Percentiles rank a stretch among this genome's conserved stretches.
Conservation (phyloP, 306 rosid genomes). For the Fragaria iinumae region DNA sequence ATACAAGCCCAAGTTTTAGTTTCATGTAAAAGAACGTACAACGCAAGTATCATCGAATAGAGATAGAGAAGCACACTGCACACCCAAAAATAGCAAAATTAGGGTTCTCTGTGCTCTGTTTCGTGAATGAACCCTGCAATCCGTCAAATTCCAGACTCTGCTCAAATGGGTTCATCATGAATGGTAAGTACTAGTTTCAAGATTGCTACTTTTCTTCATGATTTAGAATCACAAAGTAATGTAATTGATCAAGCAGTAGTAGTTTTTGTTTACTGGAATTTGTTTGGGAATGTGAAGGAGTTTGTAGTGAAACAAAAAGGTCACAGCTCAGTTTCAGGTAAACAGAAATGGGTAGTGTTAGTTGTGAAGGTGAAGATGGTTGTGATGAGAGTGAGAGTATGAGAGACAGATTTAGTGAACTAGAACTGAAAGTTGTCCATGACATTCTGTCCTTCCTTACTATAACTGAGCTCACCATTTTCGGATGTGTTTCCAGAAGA, state of each 20-base stretch:
- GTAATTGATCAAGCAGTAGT: neutral
- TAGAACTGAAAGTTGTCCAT: neutral
- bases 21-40: too few species aligned
- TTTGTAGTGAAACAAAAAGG: neutral
- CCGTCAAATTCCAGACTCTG: neutral
- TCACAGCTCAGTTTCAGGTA: neutral
- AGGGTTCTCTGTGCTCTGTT: too few species aligned
- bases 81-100: too few species aligned
- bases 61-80: too few species aligned
- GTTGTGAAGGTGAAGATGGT: neutral
- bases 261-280: too few species aligned
- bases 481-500: too few species aligned
- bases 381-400: neutral
- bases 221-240: too few species aligned
- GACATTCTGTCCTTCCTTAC: too few species aligned
- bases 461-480: too few species aligned
- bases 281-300: neutral
- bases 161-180: neutral
- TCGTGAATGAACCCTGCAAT: too few species aligned
- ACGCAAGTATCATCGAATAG: too few species aligned
- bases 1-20: too few species aligned
- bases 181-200: neutral
- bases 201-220: neutral
- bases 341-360: neutral
- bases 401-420: neutral